These are phyloP conservation scores for Pythium brassicae DNA, from an alignment of 352 stramenopile genomes.

Conservation along the genomic window DNA sequence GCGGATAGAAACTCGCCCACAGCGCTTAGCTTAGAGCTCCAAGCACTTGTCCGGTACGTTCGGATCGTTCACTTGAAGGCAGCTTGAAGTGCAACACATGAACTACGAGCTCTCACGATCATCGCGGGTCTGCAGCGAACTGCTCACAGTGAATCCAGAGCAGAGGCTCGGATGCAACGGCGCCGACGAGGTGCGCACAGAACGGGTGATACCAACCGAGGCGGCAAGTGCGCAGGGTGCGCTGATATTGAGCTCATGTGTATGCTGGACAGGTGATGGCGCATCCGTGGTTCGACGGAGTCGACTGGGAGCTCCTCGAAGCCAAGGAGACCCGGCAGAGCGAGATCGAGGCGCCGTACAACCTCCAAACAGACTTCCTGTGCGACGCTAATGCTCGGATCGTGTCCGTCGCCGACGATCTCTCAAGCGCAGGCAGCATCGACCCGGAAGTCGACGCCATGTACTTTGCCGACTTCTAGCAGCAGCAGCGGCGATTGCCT, in stretches of 20 bases:
- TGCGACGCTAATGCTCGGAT: neutral
- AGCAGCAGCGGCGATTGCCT: too few relatives aligned
- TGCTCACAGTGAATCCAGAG: constrained; percentile 29
- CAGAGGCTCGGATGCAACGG: constrained; percentile 40
- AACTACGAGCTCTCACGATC: neutral
- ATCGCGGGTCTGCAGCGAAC: constrained; percentile 8
- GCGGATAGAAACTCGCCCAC: neutral
- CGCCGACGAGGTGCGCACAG: constrained; percentile 19
- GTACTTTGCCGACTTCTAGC: constrained; percentile 70
- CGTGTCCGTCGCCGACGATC: constrained; percentile 2
- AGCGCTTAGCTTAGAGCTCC: constrained; percentile 15
- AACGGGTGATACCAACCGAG: neutral
- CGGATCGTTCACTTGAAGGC: neutral
- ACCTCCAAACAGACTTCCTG: constrained; percentile 31
- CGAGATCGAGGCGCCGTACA: constrained; percentile 21
- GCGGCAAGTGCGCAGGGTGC: neutral
- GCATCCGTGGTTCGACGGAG: constrained; percentile 56
- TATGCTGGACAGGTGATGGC: constrained; percentile 32
- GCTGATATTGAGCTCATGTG: neutral
- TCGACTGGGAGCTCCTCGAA: constrained; percentile 42
- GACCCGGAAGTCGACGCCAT: constrained; percentile 60
- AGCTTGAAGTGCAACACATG: neutral
- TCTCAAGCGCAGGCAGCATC: constrained; percentile 73
- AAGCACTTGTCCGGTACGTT: constrained; percentile 29
- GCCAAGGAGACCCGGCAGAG: constrained; percentile 9